Base-by-base conservation (phyloP, 345 rosid genomes). In the Lepidium didymum region DNA sequence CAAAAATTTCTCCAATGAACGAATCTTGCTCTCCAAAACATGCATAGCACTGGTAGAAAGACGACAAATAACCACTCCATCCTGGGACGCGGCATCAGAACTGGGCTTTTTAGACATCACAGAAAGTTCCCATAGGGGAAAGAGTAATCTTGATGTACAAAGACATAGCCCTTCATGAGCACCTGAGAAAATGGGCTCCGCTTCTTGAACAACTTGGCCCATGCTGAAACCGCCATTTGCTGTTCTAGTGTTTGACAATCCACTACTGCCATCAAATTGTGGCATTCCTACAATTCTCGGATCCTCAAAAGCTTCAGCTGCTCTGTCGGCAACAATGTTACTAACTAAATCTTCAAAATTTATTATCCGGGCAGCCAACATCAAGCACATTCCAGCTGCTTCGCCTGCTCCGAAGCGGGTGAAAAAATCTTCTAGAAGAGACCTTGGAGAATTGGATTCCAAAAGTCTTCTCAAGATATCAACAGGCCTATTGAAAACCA, bases 201-300 rank as follows among this genome's bases (percentile, higher is more conserved):
- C 91, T 78, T 91, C 97, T 80, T 91, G 96, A 76, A 94, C 96
- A 81, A 94, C 96, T 80, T 94, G 97, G 43, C 97, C 99, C 99
- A 91, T 89, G 84, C 96, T 89, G 71, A 94, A 94, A 69, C 97
- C 99, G 68, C 96, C 96, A 29, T 87, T 81, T 49, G 96, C 75
- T 41, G 96, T 73, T 81, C 97, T 86, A 68, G 96, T 79, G 73
- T 79, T 87, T 75, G 97, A 77, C 56, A 94, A 70, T 58, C 87
- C 90, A 76, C 79, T 83, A 64, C 77, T 83, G 64, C 96, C 96
- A 81, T 86, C 96, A 82, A 94, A 87, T 76, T 87, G 95, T 35
- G 99, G 99, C 86, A 87, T 74, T 67, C 99, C 97, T 77, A 94
- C 97, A 75, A 89, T 62, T 78, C 96, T 87, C 40, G 99, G 96